Percentiles rank a stretch among this genome's conserved stretches.
Conservation (phyloP, 2,329 filamentous ascomycete species). For the Phialophora tarda region DNA sequence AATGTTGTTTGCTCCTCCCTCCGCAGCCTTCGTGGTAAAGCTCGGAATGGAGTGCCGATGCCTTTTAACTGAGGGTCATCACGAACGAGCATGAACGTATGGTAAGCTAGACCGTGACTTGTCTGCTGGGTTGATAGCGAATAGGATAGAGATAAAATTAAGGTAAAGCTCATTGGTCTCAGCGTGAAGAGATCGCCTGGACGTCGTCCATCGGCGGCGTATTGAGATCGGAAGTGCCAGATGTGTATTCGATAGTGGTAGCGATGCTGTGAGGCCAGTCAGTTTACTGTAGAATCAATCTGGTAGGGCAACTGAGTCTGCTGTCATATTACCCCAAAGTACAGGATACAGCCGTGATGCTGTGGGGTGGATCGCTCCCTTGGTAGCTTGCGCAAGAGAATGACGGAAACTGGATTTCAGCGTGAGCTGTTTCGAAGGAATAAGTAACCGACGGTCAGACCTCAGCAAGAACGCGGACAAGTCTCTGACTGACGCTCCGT, state of each 20-base stretch:
- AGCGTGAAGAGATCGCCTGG: background rate
- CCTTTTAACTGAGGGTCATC: background rate
- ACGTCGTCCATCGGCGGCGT: background rate
- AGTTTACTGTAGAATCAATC: background rate
- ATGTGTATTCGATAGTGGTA: background rate
- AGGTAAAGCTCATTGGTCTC: background rate
- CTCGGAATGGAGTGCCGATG: background rate
- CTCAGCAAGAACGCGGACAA: too few relatives aligned
- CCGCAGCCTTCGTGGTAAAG: background rate
- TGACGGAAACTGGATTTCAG: too few relatives aligned
- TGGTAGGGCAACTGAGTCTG: too few relatives aligned
- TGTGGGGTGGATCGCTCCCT: too few relatives aligned
- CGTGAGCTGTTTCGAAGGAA: too few relatives aligned
- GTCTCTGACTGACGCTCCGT: too few relatives aligned
- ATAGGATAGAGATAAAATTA: background rate
- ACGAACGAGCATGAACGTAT: background rate
- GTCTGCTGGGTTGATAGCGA: background rate
- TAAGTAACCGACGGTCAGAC: too few relatives aligned
- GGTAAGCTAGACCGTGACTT: too few relatives aligned
- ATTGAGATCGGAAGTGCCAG: background rate
- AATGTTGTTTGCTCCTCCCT: background rate
- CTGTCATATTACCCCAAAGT: too few relatives aligned
- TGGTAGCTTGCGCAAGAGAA: too few relatives aligned
- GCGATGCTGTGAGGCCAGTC: background rate
- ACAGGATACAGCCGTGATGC: too few relatives aligned